A percentile compares a stretch with the other conserved stretches of the same genome.
phyloP scores from a whole-genome alignment of 2,329 filamentous ascomycete species.

The Cadophora luteo-olivacea region DNA sequence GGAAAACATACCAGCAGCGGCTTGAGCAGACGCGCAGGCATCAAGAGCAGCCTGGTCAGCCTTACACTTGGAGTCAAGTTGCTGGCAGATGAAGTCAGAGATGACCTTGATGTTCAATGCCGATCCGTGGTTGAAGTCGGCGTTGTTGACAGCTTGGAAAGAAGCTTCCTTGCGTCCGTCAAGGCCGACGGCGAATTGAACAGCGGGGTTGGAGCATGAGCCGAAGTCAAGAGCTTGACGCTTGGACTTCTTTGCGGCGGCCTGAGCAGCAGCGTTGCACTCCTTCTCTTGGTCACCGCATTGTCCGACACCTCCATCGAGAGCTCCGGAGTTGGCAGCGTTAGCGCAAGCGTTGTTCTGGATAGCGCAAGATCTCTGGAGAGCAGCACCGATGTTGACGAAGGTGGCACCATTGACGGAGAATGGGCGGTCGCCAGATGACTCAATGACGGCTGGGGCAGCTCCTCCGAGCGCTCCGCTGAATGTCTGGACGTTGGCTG shows the following conservation, averaged over 20 bases:
- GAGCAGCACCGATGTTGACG: conserved; percentile 59
- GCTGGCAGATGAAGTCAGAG: conserved; percentile 55
- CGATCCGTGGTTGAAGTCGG: conserved; percentile 54
- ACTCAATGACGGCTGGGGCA: conserved; percentile 55
- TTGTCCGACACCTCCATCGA: conserved; percentile 52
- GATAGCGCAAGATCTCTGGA: conserved; percentile 65
- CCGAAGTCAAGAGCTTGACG: conserved; percentile 47
- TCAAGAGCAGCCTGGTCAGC: conserved; percentile 31
- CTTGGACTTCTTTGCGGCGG: conserved; percentile 34
- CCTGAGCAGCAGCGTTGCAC: conserved; percentile 46
- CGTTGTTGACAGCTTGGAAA: conserved; percentile 51
- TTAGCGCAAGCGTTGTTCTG: conserved; percentile 66
- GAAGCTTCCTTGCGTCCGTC: conserved; percentile 52
- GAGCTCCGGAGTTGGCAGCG: conserved; percentile 58
- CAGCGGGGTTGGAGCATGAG: conserved; percentile 49
- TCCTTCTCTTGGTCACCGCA: conserved; percentile 61
- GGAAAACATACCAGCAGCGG: conserved; percentile 31
- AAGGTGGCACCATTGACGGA: conserved; percentile 63
- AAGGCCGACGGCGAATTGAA: conserved; percentile 52
- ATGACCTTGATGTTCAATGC: conserved; percentile 55
- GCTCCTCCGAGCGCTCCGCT: conserved; percentile 57
- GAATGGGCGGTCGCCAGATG: conserved; percentile 59
- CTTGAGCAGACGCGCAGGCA: conserved; percentile 31
- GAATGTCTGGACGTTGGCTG: conserved; percentile 49
- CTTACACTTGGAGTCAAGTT: conserved; percentile 35